A percentile compares a stretch with the other conserved stretches of the same genome.
Evolutionary conservation across 768 basidiomycete genomes (phyloP).

Genomic region (Kwoniella mangroviensis): DNA sequence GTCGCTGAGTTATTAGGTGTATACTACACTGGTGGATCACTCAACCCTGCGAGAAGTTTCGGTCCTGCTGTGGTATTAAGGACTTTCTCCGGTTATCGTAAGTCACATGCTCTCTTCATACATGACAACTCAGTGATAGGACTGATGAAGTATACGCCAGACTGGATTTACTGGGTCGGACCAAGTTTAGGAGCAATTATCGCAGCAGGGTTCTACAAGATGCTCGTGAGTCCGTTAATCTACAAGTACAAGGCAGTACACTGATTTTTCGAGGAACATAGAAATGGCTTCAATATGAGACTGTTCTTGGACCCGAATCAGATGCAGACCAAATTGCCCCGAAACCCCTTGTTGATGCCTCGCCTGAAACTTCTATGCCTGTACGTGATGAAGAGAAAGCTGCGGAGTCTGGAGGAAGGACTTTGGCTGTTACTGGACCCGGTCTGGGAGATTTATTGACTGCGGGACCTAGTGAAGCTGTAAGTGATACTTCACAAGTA

Average conservation of each 20-base stretch:
- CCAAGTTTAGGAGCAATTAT: slow-evolving; percentile 53
- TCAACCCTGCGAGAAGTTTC: slow-evolving; percentile 55
- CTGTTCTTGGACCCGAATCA: slow-evolving; percentile 54
- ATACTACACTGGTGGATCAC: slow-evolving; percentile 57
- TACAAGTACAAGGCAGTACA: neutral
- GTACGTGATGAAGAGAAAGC: slow-evolving; percentile 34
- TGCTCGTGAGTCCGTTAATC: slow-evolving; percentile 39
- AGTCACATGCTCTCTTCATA: slow-evolving; percentile 4
- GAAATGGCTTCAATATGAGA: slow-evolving; percentile 56
- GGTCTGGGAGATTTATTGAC: slow-evolving; percentile 56
- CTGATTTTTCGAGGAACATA: neutral
- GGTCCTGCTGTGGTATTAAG: slow-evolving; percentile 52
- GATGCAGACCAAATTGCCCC: slow-evolving; percentile 24
- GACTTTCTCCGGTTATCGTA: slow-evolving; percentile 44
- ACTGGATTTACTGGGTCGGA: slow-evolving; percentile 57
- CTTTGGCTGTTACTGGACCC: slow-evolving; percentile 48
- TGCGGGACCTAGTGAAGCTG: slow-evolving; percentile 30
- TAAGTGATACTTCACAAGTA: slow-evolving; percentile 8
- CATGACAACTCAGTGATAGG: no score
- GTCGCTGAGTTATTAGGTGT: slow-evolving; percentile 56
- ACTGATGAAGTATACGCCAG: neutral
- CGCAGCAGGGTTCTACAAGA: slow-evolving; percentile 56
- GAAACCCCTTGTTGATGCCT: neutral
- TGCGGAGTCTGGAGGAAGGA: slow-evolving; percentile 21
- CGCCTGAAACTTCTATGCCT: slow-evolving; percentile 7